phyloP scores from a whole-genome alignment of 139 green algal species.

The Marvania coccoides region DNA sequence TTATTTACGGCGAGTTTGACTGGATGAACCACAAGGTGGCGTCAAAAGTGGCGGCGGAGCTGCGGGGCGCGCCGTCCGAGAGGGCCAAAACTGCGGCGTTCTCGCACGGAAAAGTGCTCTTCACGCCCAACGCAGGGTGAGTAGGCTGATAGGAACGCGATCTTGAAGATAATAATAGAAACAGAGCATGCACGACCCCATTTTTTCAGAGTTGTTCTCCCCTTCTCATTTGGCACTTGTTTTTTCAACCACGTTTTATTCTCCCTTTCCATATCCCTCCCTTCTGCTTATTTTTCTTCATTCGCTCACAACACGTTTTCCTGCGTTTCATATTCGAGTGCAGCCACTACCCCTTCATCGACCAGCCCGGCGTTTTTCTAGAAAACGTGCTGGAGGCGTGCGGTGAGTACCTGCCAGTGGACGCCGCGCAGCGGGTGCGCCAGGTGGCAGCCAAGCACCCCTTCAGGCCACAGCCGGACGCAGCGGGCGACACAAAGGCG shows the following conservation, averaged over 20 bases:
- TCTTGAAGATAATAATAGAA: no score
- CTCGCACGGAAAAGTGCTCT: constrained; percentile 22
- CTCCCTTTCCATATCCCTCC: no score
- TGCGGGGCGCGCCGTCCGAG: constrained; percentile 1
- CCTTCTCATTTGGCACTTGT: no score
- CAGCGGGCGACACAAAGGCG: background rate
- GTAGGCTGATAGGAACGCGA: no score
- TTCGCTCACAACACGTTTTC: background rate
- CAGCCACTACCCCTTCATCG: constrained; percentile 71
- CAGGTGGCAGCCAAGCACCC: background rate
- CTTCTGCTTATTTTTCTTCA: no score
- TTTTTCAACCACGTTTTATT: no score
- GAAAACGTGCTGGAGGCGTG: constrained; percentile 9
- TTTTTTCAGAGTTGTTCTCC: no score
- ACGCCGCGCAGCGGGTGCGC: background rate
- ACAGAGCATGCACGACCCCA: no score
- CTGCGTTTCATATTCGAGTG: background rate
- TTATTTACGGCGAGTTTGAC: constrained; percentile 61
- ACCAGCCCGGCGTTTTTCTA: constrained; percentile 46
- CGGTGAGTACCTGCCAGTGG: constrained; percentile 11
- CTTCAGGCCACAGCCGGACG: background rate
- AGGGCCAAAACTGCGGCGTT: background rate
- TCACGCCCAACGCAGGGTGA: constrained; percentile 7
- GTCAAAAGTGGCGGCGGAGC: background rate
- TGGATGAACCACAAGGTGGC: constrained; percentile 60